phyloP scores from a whole-genome alignment of 495 filamentous ascomycete genomes.

The Paragyromitra xinjiangensis region DNA sequence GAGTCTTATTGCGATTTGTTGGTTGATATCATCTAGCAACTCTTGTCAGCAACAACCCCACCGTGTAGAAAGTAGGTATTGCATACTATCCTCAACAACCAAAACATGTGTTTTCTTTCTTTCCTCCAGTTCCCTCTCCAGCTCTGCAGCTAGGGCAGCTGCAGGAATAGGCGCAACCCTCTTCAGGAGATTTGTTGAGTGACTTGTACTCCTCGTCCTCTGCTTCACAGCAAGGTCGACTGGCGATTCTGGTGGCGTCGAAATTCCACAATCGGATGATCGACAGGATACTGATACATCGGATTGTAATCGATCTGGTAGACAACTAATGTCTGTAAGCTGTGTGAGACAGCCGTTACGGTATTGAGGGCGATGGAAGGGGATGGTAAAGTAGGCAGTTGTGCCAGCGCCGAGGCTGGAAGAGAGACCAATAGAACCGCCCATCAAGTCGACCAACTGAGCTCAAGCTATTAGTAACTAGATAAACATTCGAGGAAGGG shows the following conservation, averaged over 20 bases:
- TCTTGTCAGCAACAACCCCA: background rate
- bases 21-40: conserved; percentile 67
- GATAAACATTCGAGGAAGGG: background rate
- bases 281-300: conserved; percentile 69
- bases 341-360: conserved; percentile 58
- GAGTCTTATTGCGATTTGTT: conserved; percentile 78
- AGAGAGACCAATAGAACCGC: conserved; percentile 73
- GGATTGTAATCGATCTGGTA: conserved; percentile 70
- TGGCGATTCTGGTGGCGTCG: conserved; percentile 51
- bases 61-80: background rate
- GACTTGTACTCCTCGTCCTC: conserved; percentile 42
- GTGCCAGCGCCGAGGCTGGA: conserved; percentile 70
- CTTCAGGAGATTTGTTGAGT: conserved; percentile 47
- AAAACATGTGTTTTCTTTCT: conserved; percentile 69
- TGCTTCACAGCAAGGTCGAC: conserved; percentile 42
- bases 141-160: conserved; percentile 53
- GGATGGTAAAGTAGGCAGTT: conserved; percentile 72
- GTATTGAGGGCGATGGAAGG: conserved; percentile 67
- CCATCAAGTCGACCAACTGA: conserved; percentile 85
- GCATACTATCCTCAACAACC: conserved; percentile 79
- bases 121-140: conserved; percentile 61
- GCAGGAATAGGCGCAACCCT: conserved; percentile 56
- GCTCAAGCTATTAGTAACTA: conserved; percentile 1
- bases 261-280: conserved; percentile 51
- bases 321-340: conserved; percentile 63